Percentiles rank a stretch among this genome's conserved stretches.
Conservation (phyloP, 768 basidiomycete genomes). For the Guyanaporus albipodus region DNA sequence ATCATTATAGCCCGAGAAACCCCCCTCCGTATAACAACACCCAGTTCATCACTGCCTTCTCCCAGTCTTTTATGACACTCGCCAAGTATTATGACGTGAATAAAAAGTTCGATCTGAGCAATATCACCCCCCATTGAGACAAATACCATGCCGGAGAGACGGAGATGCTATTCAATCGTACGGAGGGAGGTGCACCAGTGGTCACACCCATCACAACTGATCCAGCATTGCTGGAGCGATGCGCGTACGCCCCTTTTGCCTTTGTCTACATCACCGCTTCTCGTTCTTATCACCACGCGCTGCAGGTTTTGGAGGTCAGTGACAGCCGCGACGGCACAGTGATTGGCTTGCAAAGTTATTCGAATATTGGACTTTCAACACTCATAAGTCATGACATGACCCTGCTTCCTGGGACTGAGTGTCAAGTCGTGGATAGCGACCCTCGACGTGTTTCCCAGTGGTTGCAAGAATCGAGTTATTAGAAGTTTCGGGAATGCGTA, state of each 20-base stretch:
- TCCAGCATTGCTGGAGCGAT: background rate
- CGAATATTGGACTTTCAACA: too few species aligned
- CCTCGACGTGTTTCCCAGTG: too few species aligned
- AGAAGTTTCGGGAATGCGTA: too few species aligned
- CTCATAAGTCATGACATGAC: too few species aligned
- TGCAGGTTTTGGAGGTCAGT: conserved; percentile 16
- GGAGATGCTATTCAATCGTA: conserved; percentile 19
- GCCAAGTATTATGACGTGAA: conserved; percentile 24
- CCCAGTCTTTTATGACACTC: conserved; percentile 24
- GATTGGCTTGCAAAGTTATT: too few species aligned
- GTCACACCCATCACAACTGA: conserved; percentile 4
- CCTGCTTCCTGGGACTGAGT: too few species aligned
- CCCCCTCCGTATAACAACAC: conserved; percentile 22
- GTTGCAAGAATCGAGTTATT: too few species aligned
- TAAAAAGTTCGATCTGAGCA: conserved; percentile 9
- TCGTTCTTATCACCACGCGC: background rate
- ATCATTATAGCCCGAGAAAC: background rate
- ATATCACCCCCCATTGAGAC: conserved; percentile 17
- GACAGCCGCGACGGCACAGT: conserved; percentile 8
- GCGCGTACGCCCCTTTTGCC: conserved; percentile 10
- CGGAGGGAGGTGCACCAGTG: background rate
- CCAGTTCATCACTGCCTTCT: conserved; percentile 28
- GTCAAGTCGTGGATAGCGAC: too few species aligned
- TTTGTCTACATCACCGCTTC: background rate
- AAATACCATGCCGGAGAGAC: background rate